Evolutionary conservation across 2,329 filamentous ascomycete genomes (phyloP), one percentile per base, ranked within the genome.

Genomic region (Achaetomium macrosporum): DNA sequence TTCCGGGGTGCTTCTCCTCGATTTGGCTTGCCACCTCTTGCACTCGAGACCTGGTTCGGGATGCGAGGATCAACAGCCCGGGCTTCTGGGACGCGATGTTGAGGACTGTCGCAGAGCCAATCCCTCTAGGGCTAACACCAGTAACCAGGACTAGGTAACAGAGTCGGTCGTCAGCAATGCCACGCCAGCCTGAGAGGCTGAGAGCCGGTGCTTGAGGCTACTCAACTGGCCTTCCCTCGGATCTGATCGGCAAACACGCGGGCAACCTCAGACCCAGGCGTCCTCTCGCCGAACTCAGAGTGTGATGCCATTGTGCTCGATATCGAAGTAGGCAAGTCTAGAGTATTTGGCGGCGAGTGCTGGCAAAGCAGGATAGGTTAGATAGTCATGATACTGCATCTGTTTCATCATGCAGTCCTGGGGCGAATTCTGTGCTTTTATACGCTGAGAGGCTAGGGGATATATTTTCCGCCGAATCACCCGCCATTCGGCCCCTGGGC

Each of bases 61-160:
- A 76, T 1, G 67, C 73, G 12, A 76, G 67, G 36, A 75, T 69
- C 16, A 79, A 68, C 16, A 65, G 63, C 0, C 61, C 62, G 0
- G 75, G 73, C 3, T 60, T 60, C 47, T 77, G 74, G 0, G 73
- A 70, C 3, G 74, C 74, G 39, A 78, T 69, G 16, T 72, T 71
- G 11, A 69, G 50, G 3, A 68, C 71, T 0, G 72, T 74, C 1
- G 69, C 63, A 35, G 67, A 66, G 11, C 73, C 73, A 11, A 76
- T 70, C 35, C 73, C 68, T 9, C 65, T 64, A 2, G 71, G 73
- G 10, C 70, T 68, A 53, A 75, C 64, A 5, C 73, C 73, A 0
- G 73, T 76, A 45, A 74, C 61, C 36, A 73, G 53, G 29, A 74
- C 70, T 72, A 43, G 16, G 25, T 25, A 25, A 25, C 13, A 48